These are phyloP conservation scores for Emydomyces testavorans DNA, from an alignment of 2,329 filamentous ascomycete genomes.

Conservation along the genomic window DNA sequence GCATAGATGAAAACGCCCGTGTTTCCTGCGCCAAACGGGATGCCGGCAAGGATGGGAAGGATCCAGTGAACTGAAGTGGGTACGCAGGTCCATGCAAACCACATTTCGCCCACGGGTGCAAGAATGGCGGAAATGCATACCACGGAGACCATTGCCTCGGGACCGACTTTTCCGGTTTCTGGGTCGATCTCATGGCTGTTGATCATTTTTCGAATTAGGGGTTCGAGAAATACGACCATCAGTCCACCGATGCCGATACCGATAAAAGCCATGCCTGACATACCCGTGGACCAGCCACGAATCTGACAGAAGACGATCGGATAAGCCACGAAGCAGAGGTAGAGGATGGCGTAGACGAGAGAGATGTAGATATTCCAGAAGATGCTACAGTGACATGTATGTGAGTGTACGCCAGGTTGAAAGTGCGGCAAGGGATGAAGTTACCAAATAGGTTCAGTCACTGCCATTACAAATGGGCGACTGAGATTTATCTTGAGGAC, in stretches of 20 bases:
- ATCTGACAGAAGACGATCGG: conserved; percentile 67
- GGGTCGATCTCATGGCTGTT: conserved; percentile 64
- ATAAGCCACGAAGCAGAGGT: conserved; percentile 83
- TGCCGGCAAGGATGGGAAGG: conserved; percentile 63
- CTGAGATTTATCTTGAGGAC: conserved; percentile 65
- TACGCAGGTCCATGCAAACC: conserved; percentile 79
- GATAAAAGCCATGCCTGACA: conserved; percentile 65
- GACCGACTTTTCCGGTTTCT: conserved; percentile 57
- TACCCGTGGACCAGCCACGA: conserved; percentile 64
- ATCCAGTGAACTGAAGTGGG: conserved; percentile 70
- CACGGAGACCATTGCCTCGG: conserved; percentile 70
- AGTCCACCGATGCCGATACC: conserved; percentile 54
- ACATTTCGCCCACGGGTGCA: conserved; percentile 66
- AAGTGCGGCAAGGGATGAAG: conserved; percentile 17
- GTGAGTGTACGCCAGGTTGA: background rate
- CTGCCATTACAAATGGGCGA: conserved; percentile 63
- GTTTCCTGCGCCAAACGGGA: conserved; percentile 70
- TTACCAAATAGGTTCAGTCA: conserved; percentile 75
- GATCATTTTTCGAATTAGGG: conserved; percentile 64
- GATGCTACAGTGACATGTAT: conserved; percentile 44
- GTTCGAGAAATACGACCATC: conserved; percentile 46
- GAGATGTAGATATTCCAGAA: conserved; percentile 62
- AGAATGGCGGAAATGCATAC: conserved; percentile 67
- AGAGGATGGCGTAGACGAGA: conserved; percentile 74
- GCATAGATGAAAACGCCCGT: conserved; percentile 71